Evolutionary conservation across 2,329 filamentous ascomycete species (phyloP), one percentile per base, ranked within the genome.

Genomic region (Dothideomycetidae sp.): DNA sequence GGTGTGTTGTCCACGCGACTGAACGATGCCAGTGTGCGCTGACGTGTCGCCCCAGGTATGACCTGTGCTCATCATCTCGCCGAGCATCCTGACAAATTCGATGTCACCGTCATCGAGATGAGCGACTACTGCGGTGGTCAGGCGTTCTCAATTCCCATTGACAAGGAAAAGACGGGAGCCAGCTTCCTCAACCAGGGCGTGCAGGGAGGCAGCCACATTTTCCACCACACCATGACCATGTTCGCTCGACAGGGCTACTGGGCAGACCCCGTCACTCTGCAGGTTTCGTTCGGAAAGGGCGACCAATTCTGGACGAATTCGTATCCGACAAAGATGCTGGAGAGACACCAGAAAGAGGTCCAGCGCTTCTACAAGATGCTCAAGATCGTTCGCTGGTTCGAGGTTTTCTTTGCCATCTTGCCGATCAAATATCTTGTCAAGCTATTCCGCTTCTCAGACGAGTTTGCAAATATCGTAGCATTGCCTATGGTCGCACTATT

Each of bases 401-500:
- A 76, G 58, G 52, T 74, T 1, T 49, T 77, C 19, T 64, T 78
- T 32, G 72, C 70, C 1, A 53, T 78, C 2, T 50, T 78, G 1
- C 74, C 61, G 0, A 73, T 84, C 48, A 74, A 71, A 42, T 55
- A 73, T 21, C 67, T 83, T 52, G 63, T 83, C 47, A 71, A 70
- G 39, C 54, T 82, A 35, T 82, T 81, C 55, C 60, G 72, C 40
- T 83, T 84, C 56, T 75, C 66, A 39, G 65, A 70, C 7, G 76
- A 80, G 39, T 85, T 84, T 50, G 70, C 70, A 11, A 75, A 83
- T 49, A 74, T 73, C 23, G 75, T 84, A 56, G 73, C 78, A 0
- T 65, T 80, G 40, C 79, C 79, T 1, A 70, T 84, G 53, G 70
- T 82, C 19, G 79, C 79, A 0, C 60, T 84, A 1, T 83, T 85